Conservation (phyloP, 2,329 filamentous ascomycete species). For the Claviceps pusilla region DNA sequence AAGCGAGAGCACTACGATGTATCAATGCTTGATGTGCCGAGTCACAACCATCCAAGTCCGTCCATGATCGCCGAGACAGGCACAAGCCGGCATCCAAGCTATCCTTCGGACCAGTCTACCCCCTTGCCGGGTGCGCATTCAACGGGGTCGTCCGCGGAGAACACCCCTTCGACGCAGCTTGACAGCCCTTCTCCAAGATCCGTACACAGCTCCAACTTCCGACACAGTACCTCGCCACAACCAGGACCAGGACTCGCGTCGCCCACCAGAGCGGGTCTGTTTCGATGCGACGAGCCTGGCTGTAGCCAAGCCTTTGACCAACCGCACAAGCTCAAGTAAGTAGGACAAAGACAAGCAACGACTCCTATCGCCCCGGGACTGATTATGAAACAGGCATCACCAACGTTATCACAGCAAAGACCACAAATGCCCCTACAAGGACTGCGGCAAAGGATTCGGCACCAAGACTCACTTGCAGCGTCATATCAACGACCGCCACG, state of each 20-base stretch:
- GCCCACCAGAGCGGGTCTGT: conserved; percentile 14
- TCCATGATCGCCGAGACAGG: conserved; percentile 10
- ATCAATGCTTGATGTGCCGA: conserved; percentile 13
- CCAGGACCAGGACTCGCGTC: conserved; percentile 14
- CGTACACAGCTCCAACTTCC: conserved; percentile 20
- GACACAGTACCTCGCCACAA: conserved; percentile 22
- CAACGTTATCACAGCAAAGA: conserved; percentile 46
- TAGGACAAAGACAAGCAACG: conserved; percentile 7
- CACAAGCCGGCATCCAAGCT: conserved; percentile 16
- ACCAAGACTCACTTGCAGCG: conserved; percentile 48
- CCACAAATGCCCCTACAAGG: conserved; percentile 38
- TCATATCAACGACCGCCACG: conserved; percentile 47
- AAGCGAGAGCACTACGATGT: conserved; percentile 10
- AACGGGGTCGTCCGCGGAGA: conserved; percentile 26
- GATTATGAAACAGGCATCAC: conserved; percentile 31
- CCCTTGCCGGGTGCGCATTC: conserved; percentile 24
- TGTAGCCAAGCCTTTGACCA: conserved; percentile 36
- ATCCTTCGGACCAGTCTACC: conserved; percentile 28
- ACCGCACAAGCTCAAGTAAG: conserved; percentile 43
- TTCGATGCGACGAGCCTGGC: conserved; percentile 22
- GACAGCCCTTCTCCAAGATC: conserved; percentile 28
- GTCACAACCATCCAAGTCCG: conserved; percentile 13
- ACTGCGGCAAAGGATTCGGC: conserved; percentile 42
- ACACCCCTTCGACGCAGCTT: conserved; percentile 32
- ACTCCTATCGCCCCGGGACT: background rate